Percentiles rank a stretch among this genome's conserved stretches.
phyloP scores from a whole-genome alignment of 352 stramenopile genomes.

The Phytophthora lateralis region DNA sequence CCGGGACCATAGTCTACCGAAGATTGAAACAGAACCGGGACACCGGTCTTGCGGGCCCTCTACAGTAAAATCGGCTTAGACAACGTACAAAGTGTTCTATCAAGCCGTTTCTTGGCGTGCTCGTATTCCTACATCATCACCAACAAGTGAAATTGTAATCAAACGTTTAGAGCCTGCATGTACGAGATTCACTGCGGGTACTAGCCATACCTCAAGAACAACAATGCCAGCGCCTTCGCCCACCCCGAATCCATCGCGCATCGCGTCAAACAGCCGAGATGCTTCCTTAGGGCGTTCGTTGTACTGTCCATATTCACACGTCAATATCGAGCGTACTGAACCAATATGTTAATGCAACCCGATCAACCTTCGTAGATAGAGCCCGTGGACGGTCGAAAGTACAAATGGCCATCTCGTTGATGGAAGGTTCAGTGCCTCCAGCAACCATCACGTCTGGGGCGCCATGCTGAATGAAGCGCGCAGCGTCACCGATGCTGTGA shows the following conservation, averaged over 20 bases:
- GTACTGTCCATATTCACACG: conserved; percentile 54
- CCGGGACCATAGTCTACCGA: too few relatives aligned
- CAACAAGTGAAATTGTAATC: background rate
- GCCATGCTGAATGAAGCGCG: conserved; percentile 82
- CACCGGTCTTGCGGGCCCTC: too few relatives aligned
- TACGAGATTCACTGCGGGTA: background rate
- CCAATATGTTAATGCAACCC: too few relatives aligned
- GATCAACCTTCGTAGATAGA: conserved; percentile 86
- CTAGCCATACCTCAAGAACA: conserved; percentile 53
- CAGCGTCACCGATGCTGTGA: conserved; percentile 96
- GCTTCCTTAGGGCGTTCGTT: conserved; percentile 92
- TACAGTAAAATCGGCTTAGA: too few relatives aligned
- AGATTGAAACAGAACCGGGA: too few relatives aligned
- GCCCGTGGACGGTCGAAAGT: conserved; percentile 96
- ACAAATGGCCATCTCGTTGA: conserved; percentile 94
- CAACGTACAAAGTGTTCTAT: too few relatives aligned
- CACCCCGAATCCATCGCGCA: conserved; percentile 98
- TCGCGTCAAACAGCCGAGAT: conserved; percentile 95
- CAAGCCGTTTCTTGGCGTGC: conserved; percentile 91
- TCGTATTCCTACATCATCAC: conserved; percentile 72
- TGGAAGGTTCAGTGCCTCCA: conserved; percentile 94
- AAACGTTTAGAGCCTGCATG: background rate
- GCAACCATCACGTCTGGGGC: conserved; percentile 96
- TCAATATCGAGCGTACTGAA: too few relatives aligned
- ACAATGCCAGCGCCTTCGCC: conserved; percentile 81